These are phyloP conservation scores for Gnomoniopsis sp. DNA, from an alignment of 2,329 filamentous ascomycete species.

Conservation along the genomic window DNA sequence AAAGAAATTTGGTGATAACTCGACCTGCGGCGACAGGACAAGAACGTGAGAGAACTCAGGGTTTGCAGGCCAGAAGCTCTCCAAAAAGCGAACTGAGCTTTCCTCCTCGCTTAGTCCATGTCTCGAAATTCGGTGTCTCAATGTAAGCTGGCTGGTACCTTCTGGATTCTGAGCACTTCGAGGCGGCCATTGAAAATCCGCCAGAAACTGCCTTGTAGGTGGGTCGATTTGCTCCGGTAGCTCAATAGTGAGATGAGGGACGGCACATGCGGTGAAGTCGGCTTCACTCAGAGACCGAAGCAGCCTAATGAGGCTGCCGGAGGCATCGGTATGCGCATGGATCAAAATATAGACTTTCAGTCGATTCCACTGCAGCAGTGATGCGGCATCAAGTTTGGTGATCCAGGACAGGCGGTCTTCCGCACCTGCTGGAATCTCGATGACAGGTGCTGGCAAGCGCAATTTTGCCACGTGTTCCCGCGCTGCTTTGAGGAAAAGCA, in stretches of 20 bases:
- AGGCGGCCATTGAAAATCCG: slow-evolving; percentile 66
- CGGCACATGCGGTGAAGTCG: slow-evolving; percentile 68
- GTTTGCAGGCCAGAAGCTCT: slow-evolving; percentile 79
- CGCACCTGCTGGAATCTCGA: slow-evolving; percentile 67
- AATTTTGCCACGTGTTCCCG: slow-evolving; percentile 5
- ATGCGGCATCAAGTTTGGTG: slow-evolving; percentile 60
- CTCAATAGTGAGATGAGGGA: slow-evolving; percentile 80
- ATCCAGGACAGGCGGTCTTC: slow-evolving; percentile 71
- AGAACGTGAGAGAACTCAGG: slow-evolving; percentile 69
- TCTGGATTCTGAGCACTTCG: slow-evolving; percentile 33
- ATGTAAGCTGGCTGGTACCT: slow-evolving; percentile 55
- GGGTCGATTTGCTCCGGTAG: slow-evolving; percentile 69
- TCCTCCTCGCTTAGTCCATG: slow-evolving; percentile 62
- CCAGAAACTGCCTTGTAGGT: slow-evolving; percentile 59
- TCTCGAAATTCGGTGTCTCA: slow-evolving; percentile 70
- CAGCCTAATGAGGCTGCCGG: slow-evolving; percentile 72
- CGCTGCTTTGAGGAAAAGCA: slow-evolving; percentile 52
- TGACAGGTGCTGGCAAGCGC: slow-evolving; percentile 45
- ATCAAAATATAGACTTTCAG: slow-evolving; percentile 79
- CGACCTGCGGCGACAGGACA: slow-evolving; percentile 76
- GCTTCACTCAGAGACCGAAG: slow-evolving; percentile 71
- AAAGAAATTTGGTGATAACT: slow-evolving; percentile 77
- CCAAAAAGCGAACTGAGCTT: slow-evolving; percentile 71
- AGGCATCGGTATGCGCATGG: slow-evolving; percentile 66
- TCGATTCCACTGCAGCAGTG: slow-evolving; percentile 59